Conservation (phyloP, 1,139 yeast genomes). For the Suhomyces anneliseae region DNA sequence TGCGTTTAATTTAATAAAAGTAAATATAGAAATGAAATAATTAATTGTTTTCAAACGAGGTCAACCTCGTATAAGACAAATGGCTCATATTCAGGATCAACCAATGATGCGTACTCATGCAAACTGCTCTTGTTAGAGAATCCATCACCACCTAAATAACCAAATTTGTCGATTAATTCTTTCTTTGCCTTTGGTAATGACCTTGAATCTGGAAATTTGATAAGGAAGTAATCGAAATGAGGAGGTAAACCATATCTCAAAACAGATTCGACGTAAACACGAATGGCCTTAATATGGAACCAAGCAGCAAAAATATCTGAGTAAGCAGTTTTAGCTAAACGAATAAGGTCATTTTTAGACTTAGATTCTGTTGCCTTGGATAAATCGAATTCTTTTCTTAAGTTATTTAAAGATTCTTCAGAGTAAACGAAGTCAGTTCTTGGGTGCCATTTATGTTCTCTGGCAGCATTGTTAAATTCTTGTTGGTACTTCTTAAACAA, state of each 20-base stretch:
- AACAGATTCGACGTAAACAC: conserved; percentile 63
- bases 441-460: conserved; percentile 90
- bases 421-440: conserved; percentile 85
- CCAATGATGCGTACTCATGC: conserved; percentile 86
- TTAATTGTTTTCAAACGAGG: conserved; percentile 25
- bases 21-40: conserved; percentile 8
- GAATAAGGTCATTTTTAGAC: conserved; percentile 73
- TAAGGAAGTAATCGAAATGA: conserved; percentile 67
- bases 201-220: conserved; percentile 44
- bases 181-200: conserved; percentile 59
- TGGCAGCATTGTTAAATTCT: conserved; percentile 66
- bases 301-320: conserved; percentile 81
- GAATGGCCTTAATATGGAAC: conserved; percentile 77
- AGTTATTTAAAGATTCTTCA: conserved; percentile 67
- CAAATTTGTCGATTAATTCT: conserved; percentile 71
- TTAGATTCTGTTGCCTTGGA: conserved; percentile 75
- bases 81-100: conserved; percentile 94
- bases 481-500: conserved; percentile 77
- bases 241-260: conserved; percentile 97
- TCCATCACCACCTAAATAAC: conserved; percentile 90
- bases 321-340: conserved; percentile 85
- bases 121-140: conserved; percentile 65
- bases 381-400: conserved; percentile 75
- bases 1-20: conserved; percentile 1
- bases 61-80: conserved; percentile 74